These are phyloP conservation scores for Sphaerulina vaccinii DNA, from an alignment of 2,329 filamentous ascomycete genomes.

Conservation along the genomic window DNA sequence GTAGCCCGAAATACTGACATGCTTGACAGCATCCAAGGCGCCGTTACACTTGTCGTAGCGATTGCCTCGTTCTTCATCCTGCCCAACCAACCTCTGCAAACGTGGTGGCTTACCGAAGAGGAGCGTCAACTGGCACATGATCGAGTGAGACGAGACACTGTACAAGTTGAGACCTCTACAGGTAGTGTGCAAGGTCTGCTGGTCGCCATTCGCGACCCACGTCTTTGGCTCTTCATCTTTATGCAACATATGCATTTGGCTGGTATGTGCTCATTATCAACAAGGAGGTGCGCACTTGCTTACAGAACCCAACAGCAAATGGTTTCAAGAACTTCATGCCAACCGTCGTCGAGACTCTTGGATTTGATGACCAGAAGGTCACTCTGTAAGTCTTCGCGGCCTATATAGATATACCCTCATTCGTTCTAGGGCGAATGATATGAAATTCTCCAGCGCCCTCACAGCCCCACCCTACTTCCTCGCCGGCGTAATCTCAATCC, in stretches of 20 bases:
- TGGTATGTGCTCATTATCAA: no score
- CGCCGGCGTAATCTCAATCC: conserved; percentile 4
- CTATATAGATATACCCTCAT: no score
- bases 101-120: conserved; percentile 36
- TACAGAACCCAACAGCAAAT: no score
- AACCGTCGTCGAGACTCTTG: conserved; percentile 49
- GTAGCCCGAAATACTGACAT: no score
- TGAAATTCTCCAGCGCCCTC: no score
- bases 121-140: conserved; percentile 37
- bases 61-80: conserved; percentile 13
- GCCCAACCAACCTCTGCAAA: conserved; percentile 39
- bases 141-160: conserved; percentile 19
- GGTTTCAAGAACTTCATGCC: conserved; percentile 43
- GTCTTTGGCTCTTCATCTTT: conserved; percentile 10
- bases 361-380: conserved; percentile 46
- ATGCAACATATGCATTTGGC: conserved; percentile 8
- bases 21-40: conserved; percentile 11
- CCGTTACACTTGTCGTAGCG: conserved; percentile 9
- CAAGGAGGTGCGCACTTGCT: no score
- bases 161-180: not conserved
- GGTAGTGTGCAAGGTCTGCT: conserved; percentile 11
- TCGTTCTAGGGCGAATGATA: no score
- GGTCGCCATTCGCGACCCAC: conserved; percentile 5
- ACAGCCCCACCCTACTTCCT: conserved; percentile 9
- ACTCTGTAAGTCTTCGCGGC: no score